Base-by-base conservation (phyloP, 495 filamentous ascomycete species). In the Chaetomidium leptoderma region DNA sequence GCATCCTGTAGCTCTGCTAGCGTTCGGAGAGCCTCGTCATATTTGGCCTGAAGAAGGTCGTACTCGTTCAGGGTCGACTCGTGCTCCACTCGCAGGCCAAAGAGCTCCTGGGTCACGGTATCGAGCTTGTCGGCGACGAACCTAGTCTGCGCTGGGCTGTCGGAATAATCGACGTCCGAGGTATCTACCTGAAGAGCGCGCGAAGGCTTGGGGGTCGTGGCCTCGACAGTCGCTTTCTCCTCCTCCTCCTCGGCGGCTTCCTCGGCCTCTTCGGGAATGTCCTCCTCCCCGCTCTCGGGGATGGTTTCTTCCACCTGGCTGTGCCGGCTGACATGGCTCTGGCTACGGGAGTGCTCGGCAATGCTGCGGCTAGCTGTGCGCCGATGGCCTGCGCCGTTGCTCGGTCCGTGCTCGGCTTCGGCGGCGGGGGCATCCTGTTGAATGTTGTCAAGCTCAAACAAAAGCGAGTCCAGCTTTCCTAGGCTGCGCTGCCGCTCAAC, bases 401-500 rank as follows among this genome's bases (percentile, higher is more conserved):
- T 58, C 9, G 54, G 36, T n/a, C 42, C 56, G 23, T 63, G 50
- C 60, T 75, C 74, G 32, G 63, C 54, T 48, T 74, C 77, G 40
- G 62, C 30, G 16, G 57, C 57, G 8, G 66, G 60, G 8, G 80
- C 79, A 49, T 85, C 81, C 37, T 88, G 81, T 40, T 89, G 86
- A 51, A 91, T 81, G 62, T 88, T 80, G 66, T 97, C 93, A 7
- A 97, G 81, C 62, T 97, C 92, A 65, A 92, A 84, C 3, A 99
- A 81, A 10, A 97, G 78, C 60, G 86, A 91, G 67, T 99, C 95
- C 23, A 99, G 81, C 68, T 95, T 96, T 14, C 93, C 92, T 37
- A 99, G 82, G 67, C 91, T 96, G 39, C 95, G 82, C 67, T 99
- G 93, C 46, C 95, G 90, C 66, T 97, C 92, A 48, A 99, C 82